Percentiles rank a stretch among this genome's conserved stretches.
Evolutionary conservation across 495 filamentous ascomycete species (phyloP).

Genomic region (Aspergillus bertholletiae): DNA sequence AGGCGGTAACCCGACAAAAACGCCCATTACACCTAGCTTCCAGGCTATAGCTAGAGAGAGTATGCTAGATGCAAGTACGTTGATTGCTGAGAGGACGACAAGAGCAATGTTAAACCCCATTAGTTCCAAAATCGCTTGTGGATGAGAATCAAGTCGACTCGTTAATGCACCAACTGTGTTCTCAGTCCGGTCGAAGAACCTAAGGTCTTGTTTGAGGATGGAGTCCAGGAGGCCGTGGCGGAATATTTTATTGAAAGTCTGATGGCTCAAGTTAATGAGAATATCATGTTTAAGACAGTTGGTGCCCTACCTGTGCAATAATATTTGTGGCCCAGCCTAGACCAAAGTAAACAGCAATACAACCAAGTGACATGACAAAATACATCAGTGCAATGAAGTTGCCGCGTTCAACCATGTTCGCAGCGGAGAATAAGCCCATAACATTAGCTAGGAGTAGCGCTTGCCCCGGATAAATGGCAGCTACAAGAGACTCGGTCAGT

Average conservation of each 20-base stretch:
- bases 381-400: constrained; percentile 64
- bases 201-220: constrained; percentile 52
- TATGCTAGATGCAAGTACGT: constrained; percentile 31
- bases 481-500: constrained; percentile 6
- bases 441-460: constrained; percentile 23
- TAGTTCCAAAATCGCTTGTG: constrained; percentile 32
- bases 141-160: constrained; percentile 53
- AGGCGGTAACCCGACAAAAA: constrained; percentile 48
- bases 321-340: constrained; percentile 52
- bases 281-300: neutral
- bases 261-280: neutral
- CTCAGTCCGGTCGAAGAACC: constrained; percentile 61
- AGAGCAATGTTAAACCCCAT: constrained; percentile 40
- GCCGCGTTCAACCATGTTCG: constrained; percentile 19
- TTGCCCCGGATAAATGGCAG: constrained; percentile 24
- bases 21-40: constrained; percentile 53
- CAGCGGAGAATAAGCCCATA: constrained; percentile 23
- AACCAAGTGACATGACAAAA: constrained; percentile 48
- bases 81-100: constrained; percentile 31
- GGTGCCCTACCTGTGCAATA: constrained; percentile 25
- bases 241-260: constrained; percentile 40
- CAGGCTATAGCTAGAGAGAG: constrained; percentile 40
- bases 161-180: constrained; percentile 63
- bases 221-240: constrained; percentile 57
- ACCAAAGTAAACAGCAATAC: constrained; percentile 48